Evolutionary conservation across 768 basidiomycete genomes (phyloP).

Genomic region (Strobilomyces dryophilus): DNA sequence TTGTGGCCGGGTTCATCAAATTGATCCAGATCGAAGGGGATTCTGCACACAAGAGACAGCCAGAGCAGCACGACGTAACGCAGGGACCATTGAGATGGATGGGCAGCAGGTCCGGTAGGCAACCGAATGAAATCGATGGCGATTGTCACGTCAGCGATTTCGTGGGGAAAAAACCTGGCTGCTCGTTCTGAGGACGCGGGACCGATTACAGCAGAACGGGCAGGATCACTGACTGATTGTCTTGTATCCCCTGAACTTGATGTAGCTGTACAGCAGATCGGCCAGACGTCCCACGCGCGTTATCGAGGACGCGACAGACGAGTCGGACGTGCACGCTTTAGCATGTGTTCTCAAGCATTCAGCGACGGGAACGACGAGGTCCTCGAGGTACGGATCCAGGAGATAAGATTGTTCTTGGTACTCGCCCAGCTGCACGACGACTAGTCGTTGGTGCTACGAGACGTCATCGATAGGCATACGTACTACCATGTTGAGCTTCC

Average conservation of each 20-base stretch:
- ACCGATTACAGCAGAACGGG: not conserved
- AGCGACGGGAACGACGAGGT: slow-evolving; percentile 72
- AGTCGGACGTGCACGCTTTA: slow-evolving; percentile 33
- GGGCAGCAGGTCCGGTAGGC: slow-evolving; percentile 40
- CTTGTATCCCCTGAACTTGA: slow-evolving; percentile 89
- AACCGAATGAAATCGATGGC: slow-evolving; percentile 62
- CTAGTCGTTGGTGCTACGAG: not conserved
- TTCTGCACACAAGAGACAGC: slow-evolving; percentile 91
- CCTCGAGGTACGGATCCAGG: slow-evolving; percentile 84
- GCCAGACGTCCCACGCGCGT: slow-evolving; percentile 51
- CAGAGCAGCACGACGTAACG: slow-evolving; percentile 85
- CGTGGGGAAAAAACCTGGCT: slow-evolving; percentile 96
- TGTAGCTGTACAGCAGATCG: slow-evolving; percentile 67
- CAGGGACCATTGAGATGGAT: slow-evolving; percentile 63
- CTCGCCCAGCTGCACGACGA: slow-evolving; percentile 59
- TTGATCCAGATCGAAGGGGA: slow-evolving; percentile 87
- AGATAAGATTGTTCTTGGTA: slow-evolving; percentile 95
- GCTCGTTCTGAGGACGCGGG: slow-evolving; percentile 18
- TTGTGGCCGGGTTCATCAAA: slow-evolving; percentile 62
- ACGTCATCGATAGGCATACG: slow-evolving; percentile 23
- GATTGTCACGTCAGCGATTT: slow-evolving; percentile 75
- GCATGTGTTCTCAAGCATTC: slow-evolving; percentile 56
- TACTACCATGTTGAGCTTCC: slow-evolving; percentile 50
- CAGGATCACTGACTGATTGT: slow-evolving; percentile 66
- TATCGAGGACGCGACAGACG: slow-evolving; percentile 25